Percentiles rank a stretch among this genome's conserved stretches.
Evolutionary conservation across 2,329 filamentous ascomycete species (phyloP).

Genomic region (Colletotrichum agaves): DNA sequence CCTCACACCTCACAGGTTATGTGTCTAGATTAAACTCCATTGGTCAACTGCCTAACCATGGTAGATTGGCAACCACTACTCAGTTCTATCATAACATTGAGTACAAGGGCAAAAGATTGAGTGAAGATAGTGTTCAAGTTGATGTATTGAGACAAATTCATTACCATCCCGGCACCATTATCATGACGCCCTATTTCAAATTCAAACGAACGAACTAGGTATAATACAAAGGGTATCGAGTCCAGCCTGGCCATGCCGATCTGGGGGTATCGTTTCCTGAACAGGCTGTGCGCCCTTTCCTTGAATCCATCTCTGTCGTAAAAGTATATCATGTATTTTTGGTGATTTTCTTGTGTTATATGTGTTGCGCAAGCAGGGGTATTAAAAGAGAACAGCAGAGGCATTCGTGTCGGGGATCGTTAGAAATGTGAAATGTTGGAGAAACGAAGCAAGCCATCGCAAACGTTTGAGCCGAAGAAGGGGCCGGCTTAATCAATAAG

Average conservation of each 20-base stretch:
- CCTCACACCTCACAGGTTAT: no score
- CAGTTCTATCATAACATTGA: neutral
- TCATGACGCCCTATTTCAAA: slow-evolving; percentile 1
- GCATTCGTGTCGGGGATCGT: slow-evolving; percentile 27
- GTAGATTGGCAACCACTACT: no score
- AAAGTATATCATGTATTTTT: slow-evolving; percentile 16
- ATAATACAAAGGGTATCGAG: slow-evolving; percentile 12
- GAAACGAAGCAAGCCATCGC: slow-evolving; percentile 8
- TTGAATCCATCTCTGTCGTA: neutral
- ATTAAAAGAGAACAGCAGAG: slow-evolving; percentile 24
- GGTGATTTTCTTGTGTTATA: neutral
- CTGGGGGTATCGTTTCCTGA: slow-evolving; percentile 26
- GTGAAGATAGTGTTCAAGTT: neutral
- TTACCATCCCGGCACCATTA: slow-evolving; percentile 5
- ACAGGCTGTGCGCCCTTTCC: neutral
- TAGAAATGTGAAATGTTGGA: slow-evolving; percentile 8
- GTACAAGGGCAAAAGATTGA: neutral
- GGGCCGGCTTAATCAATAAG: slow-evolving; percentile 29
- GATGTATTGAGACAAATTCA: neutral
- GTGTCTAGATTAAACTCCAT: no score
- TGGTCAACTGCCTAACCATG: no score
- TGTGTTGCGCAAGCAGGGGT: slow-evolving; percentile 22
- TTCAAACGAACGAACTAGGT: slow-evolving; percentile 17
- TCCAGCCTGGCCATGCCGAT: slow-evolving; percentile 22
- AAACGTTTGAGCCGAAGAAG: slow-evolving; percentile 4